Conservation (phyloP, 805 yeast species). For the Wickerhamiella brachini region DNA sequence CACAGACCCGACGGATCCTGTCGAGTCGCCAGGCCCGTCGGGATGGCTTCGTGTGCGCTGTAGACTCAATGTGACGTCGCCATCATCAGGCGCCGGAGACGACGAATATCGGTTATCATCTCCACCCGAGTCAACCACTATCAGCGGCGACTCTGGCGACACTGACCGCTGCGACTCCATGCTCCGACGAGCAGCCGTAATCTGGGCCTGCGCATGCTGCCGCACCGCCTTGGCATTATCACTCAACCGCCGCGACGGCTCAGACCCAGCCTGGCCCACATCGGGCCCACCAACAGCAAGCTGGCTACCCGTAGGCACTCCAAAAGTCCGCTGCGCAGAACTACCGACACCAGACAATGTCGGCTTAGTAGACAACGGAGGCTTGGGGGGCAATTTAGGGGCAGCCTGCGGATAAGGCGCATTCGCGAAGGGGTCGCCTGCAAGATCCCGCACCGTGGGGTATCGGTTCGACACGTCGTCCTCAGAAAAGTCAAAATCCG, state of each 20-base stretch:
- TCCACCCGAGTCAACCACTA: slow-evolving; percentile 1
- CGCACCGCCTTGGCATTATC: slow-evolving; percentile 4
- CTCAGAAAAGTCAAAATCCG: slow-evolving; percentile 5
- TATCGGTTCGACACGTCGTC: slow-evolving; percentile 18
- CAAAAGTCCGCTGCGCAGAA: not conserved
- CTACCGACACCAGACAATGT: not conserved
- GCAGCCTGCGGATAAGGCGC: not conserved
- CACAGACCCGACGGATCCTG: no score
- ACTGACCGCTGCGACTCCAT: not conserved
- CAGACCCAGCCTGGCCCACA: not conserved
- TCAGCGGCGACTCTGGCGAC: slow-evolving; percentile 2
- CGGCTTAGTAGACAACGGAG: not conserved
- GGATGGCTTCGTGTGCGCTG: not conserved
- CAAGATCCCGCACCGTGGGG: slow-evolving; percentile 26
- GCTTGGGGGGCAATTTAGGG: not conserved
- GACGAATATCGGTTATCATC: not conserved
- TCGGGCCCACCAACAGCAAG: not conserved
- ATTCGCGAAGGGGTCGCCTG: not conserved
- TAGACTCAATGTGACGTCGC: not conserved
- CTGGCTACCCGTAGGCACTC: no score
- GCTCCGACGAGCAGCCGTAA: slow-evolving; percentile 3
- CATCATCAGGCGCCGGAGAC: not conserved
- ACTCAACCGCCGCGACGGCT: not conserved
- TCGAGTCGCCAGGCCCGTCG: not conserved
- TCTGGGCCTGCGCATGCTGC: slow-evolving; percentile 9